Conservation (phyloP, 257 asterid species). For the Knoxia roxburghii region DNA sequence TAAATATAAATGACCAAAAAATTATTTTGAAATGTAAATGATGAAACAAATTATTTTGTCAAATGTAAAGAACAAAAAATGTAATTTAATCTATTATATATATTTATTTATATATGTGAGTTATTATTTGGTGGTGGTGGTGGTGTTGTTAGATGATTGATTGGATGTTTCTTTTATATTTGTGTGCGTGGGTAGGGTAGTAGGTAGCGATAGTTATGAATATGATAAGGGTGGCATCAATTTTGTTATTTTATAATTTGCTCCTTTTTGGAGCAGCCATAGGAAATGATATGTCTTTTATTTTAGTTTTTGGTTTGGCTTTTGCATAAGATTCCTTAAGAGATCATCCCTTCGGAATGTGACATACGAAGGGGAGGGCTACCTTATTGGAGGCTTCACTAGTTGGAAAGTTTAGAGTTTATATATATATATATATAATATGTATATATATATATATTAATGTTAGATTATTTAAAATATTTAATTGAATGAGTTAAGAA, state of each 20-base stretch:
- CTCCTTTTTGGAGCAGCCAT: conserved; percentile 11
- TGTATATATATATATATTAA: too few species aligned
- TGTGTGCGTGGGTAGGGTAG: conserved; percentile 6
- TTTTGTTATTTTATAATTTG: conserved; percentile 19
- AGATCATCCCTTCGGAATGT: conserved; percentile 26
- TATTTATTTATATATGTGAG: not conserved
- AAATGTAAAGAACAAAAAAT: too few species aligned
- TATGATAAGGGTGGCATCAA: conserved; percentile 18
- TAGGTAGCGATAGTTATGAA: conserved; percentile 17
- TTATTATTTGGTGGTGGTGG: conserved; percentile 5
- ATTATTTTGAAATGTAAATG: too few species aligned
- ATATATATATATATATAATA: not conserved
- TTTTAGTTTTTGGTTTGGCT: conserved; percentile 17
- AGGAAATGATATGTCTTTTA: conserved; percentile 17
- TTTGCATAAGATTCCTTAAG: conserved; percentile 32
- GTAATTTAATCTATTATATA: too few species aligned
- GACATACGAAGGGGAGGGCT: conserved; percentile 16
- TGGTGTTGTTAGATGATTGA: conserved; percentile 15
- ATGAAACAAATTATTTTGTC: too few species aligned
- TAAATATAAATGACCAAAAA: too few species aligned
- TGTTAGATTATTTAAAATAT: too few species aligned
- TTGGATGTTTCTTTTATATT: conserved; percentile 3
- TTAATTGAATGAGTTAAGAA: not conserved
- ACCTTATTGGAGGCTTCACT: not conserved
- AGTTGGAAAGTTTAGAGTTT: not conserved